Evolutionary conservation across 2,329 filamentous ascomycete species (phyloP), one percentile per base, ranked within the genome.

Genomic region (Teratosphaeria pseudoeucalypti): DNA sequence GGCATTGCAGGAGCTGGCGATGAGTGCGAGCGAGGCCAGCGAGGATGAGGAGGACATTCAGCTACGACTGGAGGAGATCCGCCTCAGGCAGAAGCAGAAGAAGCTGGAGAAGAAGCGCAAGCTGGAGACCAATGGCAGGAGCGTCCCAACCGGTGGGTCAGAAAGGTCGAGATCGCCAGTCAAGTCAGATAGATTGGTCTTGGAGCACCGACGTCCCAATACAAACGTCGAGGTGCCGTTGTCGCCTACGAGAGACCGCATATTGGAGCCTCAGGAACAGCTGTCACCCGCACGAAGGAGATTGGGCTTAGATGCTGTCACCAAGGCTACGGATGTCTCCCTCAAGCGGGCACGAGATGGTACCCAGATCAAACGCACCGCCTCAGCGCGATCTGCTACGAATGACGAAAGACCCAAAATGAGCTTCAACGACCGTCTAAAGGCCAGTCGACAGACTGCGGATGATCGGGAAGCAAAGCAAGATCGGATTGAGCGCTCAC

Each of bases 241-340:
- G 0, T 88, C 92, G 4, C 86, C 84, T 1, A 81, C 76, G 73
- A 84, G 76, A 65, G 78, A 71, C 34, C 66, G 66, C 74, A 79
- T 72, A 52, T 73, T 77, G 14, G 70, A 74, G 0, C 70, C 78
- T 1, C 69, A 77, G 16, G 77, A 82, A 14, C 85, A 85, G 39
- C 84, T 81, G 29, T 96, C 92, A 1, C 92, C 94, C 0, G 87
- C 87, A 57, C 82, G 92, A 61, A 83, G 94, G 14, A 75, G 90
- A 19, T 74, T 97, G 16, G 92, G 94, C 5, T 95, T 97, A 62
- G 92, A 96, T 74, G 95, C 95, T 71, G 91, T 90, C 0, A 77
- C 92, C 39, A 87, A 81, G 66, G 91, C 87, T 1, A 84, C 84
- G 60, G 90, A 96, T 67, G 81, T 97, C 34, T 96, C 92, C 2